Evolutionary conservation across 805 yeast species (phyloP).

Genomic region (Naumovozyma castellii): DNA sequence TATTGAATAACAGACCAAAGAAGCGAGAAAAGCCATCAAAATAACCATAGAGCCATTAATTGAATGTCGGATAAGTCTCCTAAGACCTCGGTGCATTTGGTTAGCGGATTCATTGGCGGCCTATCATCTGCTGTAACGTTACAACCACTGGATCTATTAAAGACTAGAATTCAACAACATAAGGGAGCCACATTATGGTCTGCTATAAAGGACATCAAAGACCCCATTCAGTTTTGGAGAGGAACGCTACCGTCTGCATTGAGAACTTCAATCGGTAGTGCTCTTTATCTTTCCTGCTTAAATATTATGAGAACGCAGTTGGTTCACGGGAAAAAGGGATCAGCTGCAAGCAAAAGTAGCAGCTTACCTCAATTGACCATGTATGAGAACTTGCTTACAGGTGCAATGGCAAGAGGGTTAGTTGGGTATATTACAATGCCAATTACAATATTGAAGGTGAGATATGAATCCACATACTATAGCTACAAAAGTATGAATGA

Average conservation of each 20-base stretch:
- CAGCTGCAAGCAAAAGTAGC: slow-evolving; percentile 26
- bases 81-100: slow-evolving; percentile 39
- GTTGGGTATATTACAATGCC: slow-evolving; percentile 94
- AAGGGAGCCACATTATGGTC: slow-evolving; percentile 23
- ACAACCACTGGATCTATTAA: slow-evolving; percentile 84
- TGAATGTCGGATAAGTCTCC: slow-evolving; percentile 2
- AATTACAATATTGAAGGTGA: slow-evolving; percentile 77
- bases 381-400: slow-evolving; percentile 61
- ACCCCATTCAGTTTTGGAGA: slow-evolving; percentile 60
- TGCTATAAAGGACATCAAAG: slow-evolving; percentile 34
- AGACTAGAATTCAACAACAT: slow-evolving; percentile 75
- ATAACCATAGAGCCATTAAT: too few species aligned
- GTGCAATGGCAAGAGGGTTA: slow-evolving; percentile 66
- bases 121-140: slow-evolving; percentile 66
- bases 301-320: slow-evolving; percentile 49
- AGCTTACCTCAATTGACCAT: slow-evolving; percentile 62
- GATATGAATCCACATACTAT: slow-evolving; percentile 78
- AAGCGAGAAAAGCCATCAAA: too few species aligned
- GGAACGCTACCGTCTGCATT: slow-evolving; percentile 89
- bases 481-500: slow-evolving; percentile 53
- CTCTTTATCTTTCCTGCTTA: slow-evolving; percentile 68
- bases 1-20: too few species aligned
- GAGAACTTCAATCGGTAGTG: slow-evolving; percentile 86
- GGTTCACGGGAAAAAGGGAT: slow-evolving; percentile 24
- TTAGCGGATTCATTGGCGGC: slow-evolving; percentile 82